Evolutionary conservation across 805 yeast species (phyloP).

Genomic region (Candida orba): DNA sequence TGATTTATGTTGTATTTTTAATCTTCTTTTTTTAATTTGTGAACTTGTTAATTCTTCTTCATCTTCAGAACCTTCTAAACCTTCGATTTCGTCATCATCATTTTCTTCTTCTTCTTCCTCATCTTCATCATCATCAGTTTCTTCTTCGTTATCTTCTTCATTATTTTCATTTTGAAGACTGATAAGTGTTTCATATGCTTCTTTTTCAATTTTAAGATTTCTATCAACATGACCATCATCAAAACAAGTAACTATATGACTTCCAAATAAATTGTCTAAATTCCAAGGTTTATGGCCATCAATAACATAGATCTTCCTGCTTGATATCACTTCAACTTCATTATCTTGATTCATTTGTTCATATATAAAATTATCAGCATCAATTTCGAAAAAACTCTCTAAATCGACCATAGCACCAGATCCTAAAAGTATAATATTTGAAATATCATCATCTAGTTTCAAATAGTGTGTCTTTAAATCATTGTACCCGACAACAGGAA

Average conservation of each 20-base stretch:
- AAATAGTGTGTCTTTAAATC: conserved; percentile 61
- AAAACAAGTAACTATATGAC: conserved; percentile 67
- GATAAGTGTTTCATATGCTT: conserved; percentile 53
- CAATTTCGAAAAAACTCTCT: conserved; percentile 63
- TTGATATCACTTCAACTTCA: conserved; percentile 27
- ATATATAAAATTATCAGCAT: conserved; percentile 41
- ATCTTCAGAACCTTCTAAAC: conserved; percentile 24
- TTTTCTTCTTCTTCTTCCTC: conserved; percentile 26
- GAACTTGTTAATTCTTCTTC: conserved; percentile 24
- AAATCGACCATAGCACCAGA: conserved; percentile 92
- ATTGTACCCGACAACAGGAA: conserved; percentile 88
- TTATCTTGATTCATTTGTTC: conserved; percentile 10
- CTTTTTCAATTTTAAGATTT: conserved; percentile 46
- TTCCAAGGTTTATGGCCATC: conserved; percentile 98
- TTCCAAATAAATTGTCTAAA: conserved; percentile 83
- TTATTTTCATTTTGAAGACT: conserved; percentile 32
- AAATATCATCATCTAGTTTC: conserved; percentile 64
- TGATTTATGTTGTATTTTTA: conserved; percentile 28
- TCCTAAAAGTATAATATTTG: conserved; percentile 74
- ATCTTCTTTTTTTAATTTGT: conserved; percentile 21
- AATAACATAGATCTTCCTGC: conserved; percentile 66
- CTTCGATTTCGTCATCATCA: conserved; percentile 24
- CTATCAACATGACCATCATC: conserved; percentile 78
- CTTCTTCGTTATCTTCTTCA: conserved; percentile 30
- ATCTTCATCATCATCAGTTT: conserved; percentile 26